A percentile compares a stretch with the other conserved stretches of the same genome.
These are phyloP conservation scores for Toxoplasma gondii DNA, from an alignment of 169 alveolate species.

Conservation along the genomic window DNA sequence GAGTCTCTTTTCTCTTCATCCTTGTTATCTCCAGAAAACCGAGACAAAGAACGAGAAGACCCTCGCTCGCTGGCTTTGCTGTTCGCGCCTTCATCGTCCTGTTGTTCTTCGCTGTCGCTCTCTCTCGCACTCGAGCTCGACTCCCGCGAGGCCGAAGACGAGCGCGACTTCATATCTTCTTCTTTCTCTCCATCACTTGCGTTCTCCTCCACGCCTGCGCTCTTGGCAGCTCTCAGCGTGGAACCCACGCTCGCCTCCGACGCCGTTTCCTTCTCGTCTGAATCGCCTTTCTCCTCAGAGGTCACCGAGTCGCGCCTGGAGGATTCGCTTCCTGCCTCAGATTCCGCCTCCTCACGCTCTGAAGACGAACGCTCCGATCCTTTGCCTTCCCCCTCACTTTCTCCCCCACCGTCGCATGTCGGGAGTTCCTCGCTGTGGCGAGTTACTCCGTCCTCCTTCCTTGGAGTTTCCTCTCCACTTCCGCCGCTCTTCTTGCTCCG, in stretches of 20 bases:
- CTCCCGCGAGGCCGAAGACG: not conserved
- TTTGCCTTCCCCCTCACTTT: not conserved
- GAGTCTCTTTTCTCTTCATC: not conserved
- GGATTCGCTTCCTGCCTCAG: too few relatives aligned
- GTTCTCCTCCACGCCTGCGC: not conserved
- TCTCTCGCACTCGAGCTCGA: not conserved
- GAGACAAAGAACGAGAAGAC: not conserved
- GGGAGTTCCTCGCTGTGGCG: not conserved
- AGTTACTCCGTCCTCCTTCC: not conserved
- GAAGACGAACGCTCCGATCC: not conserved
- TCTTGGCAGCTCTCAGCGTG: not conserved
- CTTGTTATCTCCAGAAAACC: not conserved
- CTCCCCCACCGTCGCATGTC: not conserved
- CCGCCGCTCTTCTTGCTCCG: not conserved
- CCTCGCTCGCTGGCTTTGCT: not conserved
- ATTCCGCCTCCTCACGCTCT: not conserved
- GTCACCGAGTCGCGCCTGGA: not conserved
- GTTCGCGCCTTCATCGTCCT: not conserved
- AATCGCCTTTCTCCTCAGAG: not conserved
- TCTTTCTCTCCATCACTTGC: not conserved
- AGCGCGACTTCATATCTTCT: not conserved
- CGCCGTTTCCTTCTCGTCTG: not conserved
- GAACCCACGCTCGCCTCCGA: not conserved
- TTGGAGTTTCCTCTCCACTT: not conserved
- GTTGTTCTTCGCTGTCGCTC: not conserved